Evolutionary conservation across 495 filamentous ascomycete genomes (phyloP).

Genomic region (Wilcoxina mikolae): DNA sequence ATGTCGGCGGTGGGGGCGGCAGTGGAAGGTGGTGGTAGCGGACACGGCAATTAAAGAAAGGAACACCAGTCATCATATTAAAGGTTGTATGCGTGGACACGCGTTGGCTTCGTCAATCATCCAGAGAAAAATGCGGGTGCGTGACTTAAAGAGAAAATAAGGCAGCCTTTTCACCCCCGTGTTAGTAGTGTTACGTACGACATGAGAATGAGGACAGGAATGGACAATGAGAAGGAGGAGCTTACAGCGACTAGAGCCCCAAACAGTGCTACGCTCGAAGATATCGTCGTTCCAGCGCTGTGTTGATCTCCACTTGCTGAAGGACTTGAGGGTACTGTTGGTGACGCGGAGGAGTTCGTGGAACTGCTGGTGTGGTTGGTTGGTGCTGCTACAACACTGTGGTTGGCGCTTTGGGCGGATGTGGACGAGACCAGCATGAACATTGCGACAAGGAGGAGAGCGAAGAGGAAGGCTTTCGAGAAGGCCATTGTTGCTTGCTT

Average conservation of each 20-base stretch:
- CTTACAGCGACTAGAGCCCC: constrained; percentile 26
- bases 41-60: too few relatives aligned
- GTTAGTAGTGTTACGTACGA: too few relatives aligned
- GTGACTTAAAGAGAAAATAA: constrained; percentile 24
- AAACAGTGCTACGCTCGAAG: constrained; percentile 25
- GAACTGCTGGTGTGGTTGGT: too few relatives aligned
- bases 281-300: constrained; percentile 21
- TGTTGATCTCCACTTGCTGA: constrained; percentile 15
- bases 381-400: not conserved
- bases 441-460: constrained; percentile 14
- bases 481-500: constrained; percentile 13
- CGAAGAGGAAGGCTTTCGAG: constrained; percentile 12
- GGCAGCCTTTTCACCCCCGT: constrained; percentile 23
- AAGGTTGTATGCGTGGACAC: not conserved
- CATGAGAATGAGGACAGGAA: too few relatives aligned
- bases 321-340: constrained; percentile 7
- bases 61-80: not conserved
- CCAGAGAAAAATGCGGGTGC: not conserved
- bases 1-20: too few relatives aligned
- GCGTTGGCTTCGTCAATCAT: not conserved
- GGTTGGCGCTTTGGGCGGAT: too few relatives aligned
- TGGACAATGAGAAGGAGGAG: too few relatives aligned
- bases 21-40: too few relatives aligned
- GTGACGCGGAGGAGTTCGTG: too few relatives aligned
- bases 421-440: constrained; percentile 10